Conservation (phyloP, 768 basidiomycete genomes). For the Kwoniella botswanensis region DNA sequence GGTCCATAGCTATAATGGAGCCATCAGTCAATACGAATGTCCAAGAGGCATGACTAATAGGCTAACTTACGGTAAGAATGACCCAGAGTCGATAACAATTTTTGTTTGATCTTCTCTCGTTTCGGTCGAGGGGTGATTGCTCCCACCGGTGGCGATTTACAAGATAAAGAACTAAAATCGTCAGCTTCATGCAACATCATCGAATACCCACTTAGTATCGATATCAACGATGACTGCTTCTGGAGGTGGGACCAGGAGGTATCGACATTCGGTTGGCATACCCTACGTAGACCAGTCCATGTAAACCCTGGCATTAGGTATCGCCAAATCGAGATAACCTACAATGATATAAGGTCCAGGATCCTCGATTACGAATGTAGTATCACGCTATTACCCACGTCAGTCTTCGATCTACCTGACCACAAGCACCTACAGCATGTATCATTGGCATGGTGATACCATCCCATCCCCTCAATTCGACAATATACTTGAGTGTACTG, state of each 20-base stretch:
- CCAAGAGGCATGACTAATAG: neutral
- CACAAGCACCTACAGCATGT: conserved; percentile 38
- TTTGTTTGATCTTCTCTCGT: conserved; percentile 45
- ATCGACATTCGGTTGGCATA: conserved; percentile 80
- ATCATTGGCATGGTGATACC: conserved; percentile 73
- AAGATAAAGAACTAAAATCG: conserved; percentile 70
- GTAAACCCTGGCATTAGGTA: neutral
- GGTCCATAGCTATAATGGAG: conserved; percentile 35
- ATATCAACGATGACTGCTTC: conserved; percentile 89
- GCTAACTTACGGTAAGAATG: conserved; percentile 52
- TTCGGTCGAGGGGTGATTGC: conserved; percentile 62
- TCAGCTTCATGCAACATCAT: neutral
- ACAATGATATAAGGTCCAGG: conserved; percentile 96
- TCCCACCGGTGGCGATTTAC: conserved; percentile 66
- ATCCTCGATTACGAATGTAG: conserved; percentile 91
- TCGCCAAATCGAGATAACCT: neutral
- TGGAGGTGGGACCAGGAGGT: conserved; percentile 72
- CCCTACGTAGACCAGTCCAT: conserved; percentile 51
- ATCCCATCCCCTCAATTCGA: conserved; percentile 90
- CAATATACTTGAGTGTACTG: conserved; percentile 85
- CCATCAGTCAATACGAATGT: conserved; percentile 44
- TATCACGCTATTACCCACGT: conserved; percentile 66
- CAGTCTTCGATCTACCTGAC: neutral
- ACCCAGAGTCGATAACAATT: conserved; percentile 34
- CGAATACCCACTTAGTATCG: conserved; percentile 62